Evolutionary conservation across 352 stramenopile species (phyloP).

Genomic region (Globisporangium takayamanum): DNA sequence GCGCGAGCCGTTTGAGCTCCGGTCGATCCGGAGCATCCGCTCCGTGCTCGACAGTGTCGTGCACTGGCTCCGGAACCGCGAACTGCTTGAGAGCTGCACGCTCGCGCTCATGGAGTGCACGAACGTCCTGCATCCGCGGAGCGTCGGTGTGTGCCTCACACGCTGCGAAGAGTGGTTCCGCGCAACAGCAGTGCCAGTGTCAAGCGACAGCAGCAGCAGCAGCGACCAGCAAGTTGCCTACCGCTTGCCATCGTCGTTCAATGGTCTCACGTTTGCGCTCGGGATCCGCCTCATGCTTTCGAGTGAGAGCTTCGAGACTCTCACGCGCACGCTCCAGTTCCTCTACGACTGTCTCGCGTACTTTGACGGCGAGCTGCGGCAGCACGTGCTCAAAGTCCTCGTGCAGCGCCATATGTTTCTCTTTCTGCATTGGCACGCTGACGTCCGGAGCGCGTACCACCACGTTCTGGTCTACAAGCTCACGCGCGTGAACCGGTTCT

Average conservation of each 20-base stretch:
- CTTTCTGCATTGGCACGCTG: constrained; percentile 73
- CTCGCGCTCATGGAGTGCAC: constrained; percentile 70
- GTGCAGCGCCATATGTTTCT: constrained; percentile 73
- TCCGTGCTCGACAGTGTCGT: constrained; percentile 51
- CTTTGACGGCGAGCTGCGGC: constrained; percentile 60
- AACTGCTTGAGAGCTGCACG: constrained; percentile 58
- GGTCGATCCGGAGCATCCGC: constrained; percentile 36
- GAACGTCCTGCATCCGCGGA: constrained; percentile 59
- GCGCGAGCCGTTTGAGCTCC: constrained; percentile 38
- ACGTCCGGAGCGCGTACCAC: constrained; percentile 67
- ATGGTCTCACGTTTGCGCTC: constrained; percentile 43
- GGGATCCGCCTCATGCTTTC: constrained; percentile 65
- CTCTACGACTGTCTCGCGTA: constrained; percentile 71
- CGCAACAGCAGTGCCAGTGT: constrained; percentile 19
- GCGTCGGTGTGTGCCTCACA: constrained; percentile 48
- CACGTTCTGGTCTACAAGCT: constrained; percentile 70
- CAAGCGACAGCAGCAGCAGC: constrained; percentile 2
- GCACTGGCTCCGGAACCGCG: constrained; percentile 51
- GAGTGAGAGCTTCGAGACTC: constrained; percentile 67
- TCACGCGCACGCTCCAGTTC: constrained; percentile 57
- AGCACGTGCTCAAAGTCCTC: constrained; percentile 59
- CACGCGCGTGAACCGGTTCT: constrained; percentile 45
- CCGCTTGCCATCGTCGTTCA: constrained; percentile 35
- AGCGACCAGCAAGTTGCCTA: constrained; percentile 28
- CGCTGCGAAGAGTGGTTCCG: constrained; percentile 71